phyloP scores from a whole-genome alignment of 1,284 basidiomycete genomes.

The Neonothopanus nambi region DNA sequence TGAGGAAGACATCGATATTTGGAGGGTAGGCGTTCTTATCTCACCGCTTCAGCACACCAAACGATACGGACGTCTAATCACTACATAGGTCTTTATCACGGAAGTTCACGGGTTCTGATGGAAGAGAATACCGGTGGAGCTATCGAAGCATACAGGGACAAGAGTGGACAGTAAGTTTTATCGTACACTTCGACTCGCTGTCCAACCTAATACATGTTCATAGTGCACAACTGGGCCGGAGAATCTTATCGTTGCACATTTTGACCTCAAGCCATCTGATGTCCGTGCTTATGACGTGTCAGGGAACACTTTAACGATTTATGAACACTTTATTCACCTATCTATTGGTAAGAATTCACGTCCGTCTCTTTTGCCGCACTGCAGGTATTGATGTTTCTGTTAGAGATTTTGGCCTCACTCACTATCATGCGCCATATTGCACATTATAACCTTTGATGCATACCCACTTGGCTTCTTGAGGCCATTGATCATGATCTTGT shows the following conservation, averaged over 20 bases:
- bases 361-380: neutral
- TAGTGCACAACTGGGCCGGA: conserved; percentile 58
- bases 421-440: conserved; percentile 15
- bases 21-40: conserved; percentile 48
- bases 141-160: conserved; percentile 51
- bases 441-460: conserved; percentile 9
- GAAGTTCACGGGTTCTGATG: conserved; percentile 66
- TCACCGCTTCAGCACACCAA: conserved; percentile 8
- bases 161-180: conserved; percentile 65
- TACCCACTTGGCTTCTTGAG: no score
- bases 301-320: conserved; percentile 64
- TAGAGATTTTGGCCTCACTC: conserved; percentile 13
- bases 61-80: neutral
- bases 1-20: conserved; percentile 61
- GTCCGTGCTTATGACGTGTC: conserved; percentile 59
- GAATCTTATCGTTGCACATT: conserved; percentile 58
- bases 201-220: conserved; percentile 2
- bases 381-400: neutral
- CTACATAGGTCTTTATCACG: conserved; percentile 61
- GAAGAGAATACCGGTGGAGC: conserved; percentile 67
- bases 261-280: conserved; percentile 52
- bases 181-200: conserved; percentile 4
- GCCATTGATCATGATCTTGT: no score
- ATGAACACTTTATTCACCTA: conserved; percentile 55
- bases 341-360: conserved; percentile 48